Base-by-base conservation (phyloP, 2,329 filamentous ascomycete species). In the Penicillium olsonii region DNA sequence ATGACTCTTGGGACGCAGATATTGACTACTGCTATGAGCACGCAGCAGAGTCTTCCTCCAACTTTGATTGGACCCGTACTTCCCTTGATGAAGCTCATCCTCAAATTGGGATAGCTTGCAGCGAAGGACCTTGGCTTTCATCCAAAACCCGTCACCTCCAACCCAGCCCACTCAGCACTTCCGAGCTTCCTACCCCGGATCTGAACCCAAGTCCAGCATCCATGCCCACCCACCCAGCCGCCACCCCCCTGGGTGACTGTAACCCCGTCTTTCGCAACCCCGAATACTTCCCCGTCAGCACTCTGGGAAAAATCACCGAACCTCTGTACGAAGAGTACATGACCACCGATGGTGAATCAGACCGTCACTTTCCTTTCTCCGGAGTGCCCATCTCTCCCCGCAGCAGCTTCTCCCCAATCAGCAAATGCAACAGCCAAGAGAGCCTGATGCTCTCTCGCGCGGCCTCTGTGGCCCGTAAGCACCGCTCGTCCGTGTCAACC, bases 1-100 rank as follows among this genome's bases (percentile, higher is more conserved):
- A 66, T 48, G 68, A 68, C 38, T 78, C 77, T 1, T 85, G 82
- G 82, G 82, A 85, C 58, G 81, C 82, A 33, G 81, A 83, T 52
- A 80, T 85, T 48, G 82, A 84, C 55, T 84, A 80, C 59, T 83
- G 80, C 59, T 84, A 84, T 56, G 78, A 84, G 52, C 78, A 83
- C 60, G 80, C 79, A 20, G 77, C 81, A 5, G 82, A 84, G 64
- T 81, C 82, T 2, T 78, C 80, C 44, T 84, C 79, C 55, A 75
- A 85, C 53, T 83, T 83, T 49, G 79, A 84, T 50, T 84, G 82
- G 81, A 72, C 77, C 48, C 70, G 62, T 42, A 60, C 53, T 42
- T 64, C 69, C 39, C 24, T 70, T 5, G 68, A 73, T 9, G 65
- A 69, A 37, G 42, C 54, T n/a, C 52, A 48, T 4, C 52, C 52